Conservation (phyloP, 2,329 filamentous ascomycete genomes). For the Didymella keratinophila region DNA sequence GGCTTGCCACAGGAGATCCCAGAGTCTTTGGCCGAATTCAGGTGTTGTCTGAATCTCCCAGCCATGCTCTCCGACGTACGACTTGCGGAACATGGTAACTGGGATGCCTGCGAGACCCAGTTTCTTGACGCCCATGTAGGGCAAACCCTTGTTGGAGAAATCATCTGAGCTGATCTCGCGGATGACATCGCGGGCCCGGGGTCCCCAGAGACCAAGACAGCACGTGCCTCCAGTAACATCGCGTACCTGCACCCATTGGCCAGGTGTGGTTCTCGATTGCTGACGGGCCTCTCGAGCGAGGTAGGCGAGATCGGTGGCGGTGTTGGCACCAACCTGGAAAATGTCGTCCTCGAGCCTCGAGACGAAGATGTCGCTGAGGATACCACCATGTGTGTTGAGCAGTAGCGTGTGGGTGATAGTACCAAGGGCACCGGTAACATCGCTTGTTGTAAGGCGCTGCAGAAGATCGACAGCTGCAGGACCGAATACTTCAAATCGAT, state of each 20-base stretch:
- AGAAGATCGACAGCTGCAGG: conserved; percentile 65
- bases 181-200: conserved; percentile 62
- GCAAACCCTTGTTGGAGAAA: conserved; percentile 57
- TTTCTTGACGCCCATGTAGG: conserved; percentile 60
- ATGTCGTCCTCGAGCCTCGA: conserved; percentile 59
- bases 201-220: conserved; percentile 70
- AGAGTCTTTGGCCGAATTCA: conserved; percentile 65
- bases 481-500: conserved; percentile 65
- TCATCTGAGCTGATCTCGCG: conserved; percentile 56
- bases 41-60: conserved; percentile 70
- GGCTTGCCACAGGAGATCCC: conserved; percentile 65
- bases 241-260: conserved; percentile 60
- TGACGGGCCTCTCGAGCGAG: conserved; percentile 61
- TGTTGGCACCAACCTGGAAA: conserved; percentile 66
- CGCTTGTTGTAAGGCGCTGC: conserved; percentile 61
- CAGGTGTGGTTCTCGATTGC: conserved; percentile 54
- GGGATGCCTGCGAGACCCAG: conserved; percentile 63
- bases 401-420: conserved; percentile 65
- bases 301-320: conserved; percentile 63
- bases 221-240: conserved; percentile 69
- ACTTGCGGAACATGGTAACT: conserved; percentile 63
- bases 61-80: conserved; percentile 67
- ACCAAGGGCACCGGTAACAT: conserved; percentile 59
- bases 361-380: conserved; percentile 66
- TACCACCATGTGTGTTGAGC: conserved; percentile 61